Evolutionary conservation across 106 monocot species (phyloP), one percentile per base, ranked within the genome.

Genomic region (Apostasia ramifera): DNA sequence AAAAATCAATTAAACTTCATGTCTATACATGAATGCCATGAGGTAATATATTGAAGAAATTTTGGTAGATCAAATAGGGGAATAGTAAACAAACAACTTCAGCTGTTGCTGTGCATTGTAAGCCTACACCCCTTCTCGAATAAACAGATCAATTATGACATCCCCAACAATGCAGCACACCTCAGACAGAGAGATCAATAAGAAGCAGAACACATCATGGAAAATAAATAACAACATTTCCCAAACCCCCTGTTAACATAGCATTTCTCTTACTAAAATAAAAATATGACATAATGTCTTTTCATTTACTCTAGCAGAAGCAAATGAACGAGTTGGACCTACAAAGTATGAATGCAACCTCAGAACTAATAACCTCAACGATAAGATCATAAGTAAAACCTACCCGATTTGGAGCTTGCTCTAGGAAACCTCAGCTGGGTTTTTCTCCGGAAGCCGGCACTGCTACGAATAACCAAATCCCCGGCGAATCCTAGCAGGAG

Each of bases 371-470:
- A 40, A 54, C 10, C 47, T 40, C 10, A 57, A 13, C 57, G 11
- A 68, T 5, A 53, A 68, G 6, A 12, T 15, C 47, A 26, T 13
- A 68, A n/a, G 12, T 54, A 0, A 46, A 57, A 40, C 43, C 41
- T 70, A 70, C 70, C 70, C 3, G 55, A 26, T 26, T 55, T 26
- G 54, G 44, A 70, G 57, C 57, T 57, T 70, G 70, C 70, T 57
- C 57, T 56, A 57, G 70, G 57, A 45, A 57, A 45, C 5, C 6
- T 44, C 45, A 44, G 55, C 42, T 3, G 45, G 8, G 2, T 56
- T 9, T 70, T 70, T 45, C 46, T 46, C 42, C 45, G 55, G 15
- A 5, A 57, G 2, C 14, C 13, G 43, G 40, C 12, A 12, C 41
- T 57, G 9, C 14, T 57, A 45, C 57, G 42, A 45, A 44, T 8